Evolutionary conservation across 2,329 filamentous ascomycete species (phyloP), one percentile per base, ranked within the genome.

Genomic region (Penicillium thymicola): DNA sequence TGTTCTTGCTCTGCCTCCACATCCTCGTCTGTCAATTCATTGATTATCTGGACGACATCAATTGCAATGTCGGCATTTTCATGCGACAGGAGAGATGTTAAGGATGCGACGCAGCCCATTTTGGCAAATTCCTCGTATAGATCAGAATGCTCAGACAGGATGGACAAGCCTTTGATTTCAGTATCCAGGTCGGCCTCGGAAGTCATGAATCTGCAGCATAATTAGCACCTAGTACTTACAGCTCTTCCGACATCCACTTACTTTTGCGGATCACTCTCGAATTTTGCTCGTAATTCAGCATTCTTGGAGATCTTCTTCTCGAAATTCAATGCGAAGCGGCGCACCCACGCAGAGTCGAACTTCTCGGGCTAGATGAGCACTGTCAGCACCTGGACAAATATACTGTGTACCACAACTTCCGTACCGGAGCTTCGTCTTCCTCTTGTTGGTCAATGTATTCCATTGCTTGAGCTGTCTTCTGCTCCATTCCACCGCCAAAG

Each of bases 21-120:
- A 69, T 97, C 93, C 70, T 99, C 92, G 67, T 97, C 94, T 14
- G 91, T 95, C 64, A 97, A 78, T 76, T 99, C 94, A 54, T 85
- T 87, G 49, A 99, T 85, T 45, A 97, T 89, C 76, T 97, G 89
- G 48, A 96, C 87, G 0, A 89, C 90, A 61, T 89, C 90, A 66
- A 97, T 96, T 11, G 94, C 92, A 62, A 99, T 95, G 69, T 99
- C 94, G 0, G 92, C 93, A 72, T 99, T 99, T 67, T 99, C 94
- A 72, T 99, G 94, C 16, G 93, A 88, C 47, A 99, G 78, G 51
- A 99, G 76, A 2, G 87, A 85, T 1, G 96, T 90, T 49, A 99
- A 75, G 53, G 88, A 92, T 5, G 76, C 83, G 0, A 86, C 85
- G 57, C 86, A 89, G 21, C 89, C 89, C 50, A 92, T 79, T 63